Evolutionary conservation across 768 basidiomycete genomes (phyloP).

Genomic region (Guyanaporus albipodus): DNA sequence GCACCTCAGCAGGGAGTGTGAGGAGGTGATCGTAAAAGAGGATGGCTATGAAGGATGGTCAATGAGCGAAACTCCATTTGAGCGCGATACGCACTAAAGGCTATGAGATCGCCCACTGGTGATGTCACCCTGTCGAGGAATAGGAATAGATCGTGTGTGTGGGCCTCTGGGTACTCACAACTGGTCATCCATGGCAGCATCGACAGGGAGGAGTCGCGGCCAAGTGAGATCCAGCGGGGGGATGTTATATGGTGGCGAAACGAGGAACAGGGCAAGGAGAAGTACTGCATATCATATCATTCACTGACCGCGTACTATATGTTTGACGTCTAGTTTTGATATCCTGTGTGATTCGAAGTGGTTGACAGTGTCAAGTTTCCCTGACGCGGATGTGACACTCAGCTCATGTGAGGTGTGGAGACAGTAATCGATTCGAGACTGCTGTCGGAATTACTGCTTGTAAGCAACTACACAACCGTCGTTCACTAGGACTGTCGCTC

Average conservation of each 20-base stretch:
- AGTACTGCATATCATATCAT: background rate
- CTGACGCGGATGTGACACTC: too few species aligned
- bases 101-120: background rate
- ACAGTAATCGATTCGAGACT: too few species aligned
- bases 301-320: background rate
- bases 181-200: conserved; percentile 4
- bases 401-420: too few species aligned
- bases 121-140: background rate
- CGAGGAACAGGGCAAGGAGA: too few species aligned
- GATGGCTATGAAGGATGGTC: conserved; percentile 17
- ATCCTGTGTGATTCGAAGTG: too few species aligned
- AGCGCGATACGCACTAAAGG: conserved; percentile 4
- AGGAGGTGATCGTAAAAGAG: conserved; percentile 44
- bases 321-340: too few species aligned
- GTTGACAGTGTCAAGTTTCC: too few species aligned
- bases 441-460: too few species aligned
- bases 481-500: too few species aligned
- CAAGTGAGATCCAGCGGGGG: background rate
- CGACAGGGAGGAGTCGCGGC: background rate
- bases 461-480: too few species aligned
- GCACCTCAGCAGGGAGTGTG: conserved; percentile 41
- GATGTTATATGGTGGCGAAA: background rate
- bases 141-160: too few species aligned
- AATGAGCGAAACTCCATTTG: background rate
- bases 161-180: conserved; percentile 4